These are phyloP conservation scores for Alternaria sp. DNA, from an alignment of 2,329 filamentous ascomycete genomes.

Conservation along the genomic window DNA sequence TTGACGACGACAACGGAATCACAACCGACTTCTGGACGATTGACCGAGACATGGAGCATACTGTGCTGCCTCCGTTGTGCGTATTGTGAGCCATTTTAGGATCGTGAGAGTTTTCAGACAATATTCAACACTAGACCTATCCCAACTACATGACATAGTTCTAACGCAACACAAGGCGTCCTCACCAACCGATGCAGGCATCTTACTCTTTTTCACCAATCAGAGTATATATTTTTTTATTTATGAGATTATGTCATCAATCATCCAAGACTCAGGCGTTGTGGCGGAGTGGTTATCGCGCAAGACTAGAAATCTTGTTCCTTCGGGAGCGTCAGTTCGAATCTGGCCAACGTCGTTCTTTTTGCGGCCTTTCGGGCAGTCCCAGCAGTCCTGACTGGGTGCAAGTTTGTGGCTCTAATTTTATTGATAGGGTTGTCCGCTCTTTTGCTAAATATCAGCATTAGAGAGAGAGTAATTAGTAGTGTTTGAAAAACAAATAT, in stretches of 20 bases:
- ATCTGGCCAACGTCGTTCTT: constrained; percentile 23
- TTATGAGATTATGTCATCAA: neutral
- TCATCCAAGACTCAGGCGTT: neutral
- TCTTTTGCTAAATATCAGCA: neutral
- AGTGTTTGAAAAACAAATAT: neutral
- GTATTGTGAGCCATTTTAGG: neutral
- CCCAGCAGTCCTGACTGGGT: neutral
- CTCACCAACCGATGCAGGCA: too few species aligned
- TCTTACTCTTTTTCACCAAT: too few species aligned
- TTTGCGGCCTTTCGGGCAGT: neutral
- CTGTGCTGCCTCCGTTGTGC: neutral
- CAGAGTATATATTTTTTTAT: too few species aligned
- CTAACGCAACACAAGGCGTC: too few species aligned
- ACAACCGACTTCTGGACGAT: neutral
- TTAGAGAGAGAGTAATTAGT: too few species aligned
- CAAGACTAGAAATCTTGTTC: constrained; percentile 26
- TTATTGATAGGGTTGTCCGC: neutral
- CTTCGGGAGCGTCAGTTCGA: constrained; percentile 25
- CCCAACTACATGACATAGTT: neutral
- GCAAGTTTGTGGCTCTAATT: too few species aligned
- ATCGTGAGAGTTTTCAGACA: neutral
- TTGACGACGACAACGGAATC: neutral
- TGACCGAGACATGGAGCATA: neutral
- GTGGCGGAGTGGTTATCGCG: constrained; percentile 22
- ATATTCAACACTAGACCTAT: neutral